These are phyloP conservation scores for Nicotiana attenuata DNA, from an alignment of 257 asterid genomes.

Conservation along the genomic window DNA sequence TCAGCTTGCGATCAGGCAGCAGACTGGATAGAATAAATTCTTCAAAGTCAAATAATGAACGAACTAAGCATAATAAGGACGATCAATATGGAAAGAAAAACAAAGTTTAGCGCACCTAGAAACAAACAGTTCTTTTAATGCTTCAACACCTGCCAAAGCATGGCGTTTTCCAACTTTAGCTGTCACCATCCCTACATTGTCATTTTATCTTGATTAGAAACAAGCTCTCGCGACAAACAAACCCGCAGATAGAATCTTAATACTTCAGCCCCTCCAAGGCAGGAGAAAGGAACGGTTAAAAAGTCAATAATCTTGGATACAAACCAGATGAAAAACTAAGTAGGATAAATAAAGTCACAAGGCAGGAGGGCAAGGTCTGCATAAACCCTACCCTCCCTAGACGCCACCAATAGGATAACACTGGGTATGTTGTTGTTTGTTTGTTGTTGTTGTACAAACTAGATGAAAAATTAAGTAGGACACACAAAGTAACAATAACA, in stretches of 20 bases:
- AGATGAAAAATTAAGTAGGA: not conserved
- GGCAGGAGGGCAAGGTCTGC: no score
- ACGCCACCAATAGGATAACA: no score
- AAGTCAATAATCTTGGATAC: not conserved
- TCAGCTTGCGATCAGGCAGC: slow-evolving; percentile 85
- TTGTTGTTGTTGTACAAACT: not conserved
- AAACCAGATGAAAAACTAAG: not conserved
- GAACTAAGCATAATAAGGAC: not conserved
- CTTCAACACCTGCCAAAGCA: slow-evolving; percentile 85
- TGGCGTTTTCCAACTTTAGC: slow-evolving; percentile 95
- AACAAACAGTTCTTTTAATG: slow-evolving; percentile 75
- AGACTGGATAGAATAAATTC: slow-evolving; percentile 45
- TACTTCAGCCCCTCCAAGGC: not conserved
- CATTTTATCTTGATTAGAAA: slow-evolving; percentile 12
- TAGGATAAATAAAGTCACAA: no score
- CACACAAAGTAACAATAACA: not conserved
- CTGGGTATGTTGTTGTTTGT: no score
- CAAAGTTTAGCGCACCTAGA: slow-evolving; percentile 42
- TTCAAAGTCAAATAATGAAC: slow-evolving; percentile 15
- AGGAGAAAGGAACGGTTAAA: not conserved
- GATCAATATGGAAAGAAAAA: slow-evolving; percentile 4
- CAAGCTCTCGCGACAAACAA: not conserved
- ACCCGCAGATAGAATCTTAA: not conserved
- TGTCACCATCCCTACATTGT: slow-evolving; percentile 84
- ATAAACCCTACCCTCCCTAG: no score